These are phyloP conservation scores for Volvariella surrecta DNA, from an alignment of 1,284 basidiomycete species.

Conservation along the genomic window DNA sequence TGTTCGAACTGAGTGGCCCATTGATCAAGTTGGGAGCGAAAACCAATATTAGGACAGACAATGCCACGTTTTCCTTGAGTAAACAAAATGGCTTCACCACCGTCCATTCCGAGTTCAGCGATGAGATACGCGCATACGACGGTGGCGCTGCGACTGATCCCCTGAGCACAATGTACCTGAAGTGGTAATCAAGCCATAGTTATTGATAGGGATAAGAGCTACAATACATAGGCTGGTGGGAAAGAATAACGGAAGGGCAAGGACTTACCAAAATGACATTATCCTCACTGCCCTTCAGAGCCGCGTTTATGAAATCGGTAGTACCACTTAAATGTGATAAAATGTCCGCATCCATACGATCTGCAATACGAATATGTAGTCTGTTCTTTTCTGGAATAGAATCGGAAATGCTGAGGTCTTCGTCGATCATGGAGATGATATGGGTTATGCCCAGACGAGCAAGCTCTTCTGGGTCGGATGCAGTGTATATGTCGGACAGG, in stretches of 20 bases:
- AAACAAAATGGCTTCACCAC: conserved; percentile 44
- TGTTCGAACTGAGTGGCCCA: conserved; percentile 31
- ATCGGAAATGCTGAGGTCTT: conserved; percentile 33
- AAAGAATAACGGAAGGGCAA: conserved; percentile 18
- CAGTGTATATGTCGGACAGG: conserved; percentile 54
- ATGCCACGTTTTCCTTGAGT: conserved; percentile 48
- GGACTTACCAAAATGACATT: conserved; percentile 54
- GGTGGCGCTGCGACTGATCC: conserved; percentile 74
- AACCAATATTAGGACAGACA: conserved; percentile 59
- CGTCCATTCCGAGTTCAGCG: conserved; percentile 45
- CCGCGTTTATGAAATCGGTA: conserved; percentile 54
- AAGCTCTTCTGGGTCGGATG: conserved; percentile 37
- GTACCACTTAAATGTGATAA: conserved; percentile 48
- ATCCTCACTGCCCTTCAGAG: conserved; percentile 39
- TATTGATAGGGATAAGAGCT: no score
- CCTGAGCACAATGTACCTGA: conserved; percentile 74
- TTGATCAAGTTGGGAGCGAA: conserved; percentile 49
- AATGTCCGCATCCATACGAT: conserved; percentile 47
- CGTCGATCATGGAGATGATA: conserved; percentile 52
- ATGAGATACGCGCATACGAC: conserved; percentile 80
- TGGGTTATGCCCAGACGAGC: conserved; percentile 57
- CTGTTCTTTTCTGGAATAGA: conserved; percentile 36
- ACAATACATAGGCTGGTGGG: background rate
- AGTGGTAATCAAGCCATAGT: background rate
- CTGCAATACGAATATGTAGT: conserved; percentile 49